Evolutionary conservation across 257 asterid genomes (phyloP).

Genomic region (Solanum pennellii): DNA sequence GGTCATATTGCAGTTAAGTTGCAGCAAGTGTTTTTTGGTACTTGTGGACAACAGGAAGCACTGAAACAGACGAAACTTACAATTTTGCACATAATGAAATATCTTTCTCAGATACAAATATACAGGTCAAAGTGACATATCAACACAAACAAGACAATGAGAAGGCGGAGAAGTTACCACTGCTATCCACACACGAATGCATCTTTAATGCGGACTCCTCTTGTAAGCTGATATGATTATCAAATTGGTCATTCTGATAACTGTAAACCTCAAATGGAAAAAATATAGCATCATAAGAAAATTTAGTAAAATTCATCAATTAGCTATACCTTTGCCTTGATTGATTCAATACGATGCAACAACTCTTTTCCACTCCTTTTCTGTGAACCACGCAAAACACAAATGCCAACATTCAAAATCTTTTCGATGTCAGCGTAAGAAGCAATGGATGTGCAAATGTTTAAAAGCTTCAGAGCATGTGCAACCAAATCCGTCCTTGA

Average conservation of each 20-base stretch:
- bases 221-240: background rate
- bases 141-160: background rate
- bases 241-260: background rate
- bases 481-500: constrained; percentile 54
- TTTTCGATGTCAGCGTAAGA: constrained; percentile 35
- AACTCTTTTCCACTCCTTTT: constrained; percentile 37
- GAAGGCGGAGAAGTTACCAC: background rate
- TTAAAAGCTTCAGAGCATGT: constrained; percentile 34
- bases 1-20: background rate
- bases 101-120: background rate
- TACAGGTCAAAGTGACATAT: background rate
- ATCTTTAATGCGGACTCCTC: background rate
- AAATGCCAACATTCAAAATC: constrained; percentile 33
- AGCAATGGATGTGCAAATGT: constrained; percentile 28
- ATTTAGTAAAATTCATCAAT: background rate
- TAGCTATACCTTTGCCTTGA: constrained; percentile 48
- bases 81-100: background rate
- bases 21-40: background rate
- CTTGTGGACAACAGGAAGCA: background rate
- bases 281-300: background rate
- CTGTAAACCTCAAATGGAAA: background rate
- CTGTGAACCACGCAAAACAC: constrained; percentile 43
- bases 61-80: background rate
- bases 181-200: background rate
- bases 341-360: constrained; percentile 31